These are phyloP conservation scores for Barnettozyma pratensis DNA, from an alignment of 805 yeast genomes.

Conservation along the genomic window DNA sequence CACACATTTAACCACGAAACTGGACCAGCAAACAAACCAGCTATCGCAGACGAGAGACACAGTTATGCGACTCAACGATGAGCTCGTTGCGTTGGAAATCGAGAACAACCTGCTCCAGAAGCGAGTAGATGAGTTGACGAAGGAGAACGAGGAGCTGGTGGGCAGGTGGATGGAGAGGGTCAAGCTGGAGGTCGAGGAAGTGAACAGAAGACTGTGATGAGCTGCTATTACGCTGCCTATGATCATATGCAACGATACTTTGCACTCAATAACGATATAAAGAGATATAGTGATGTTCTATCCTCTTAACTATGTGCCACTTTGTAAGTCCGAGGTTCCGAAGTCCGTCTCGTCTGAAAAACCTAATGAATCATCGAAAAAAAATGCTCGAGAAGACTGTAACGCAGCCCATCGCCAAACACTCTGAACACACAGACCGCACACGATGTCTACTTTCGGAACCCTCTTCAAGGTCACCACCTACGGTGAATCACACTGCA, in stretches of 20 bases:
- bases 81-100: conserved; percentile 53
- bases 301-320: background rate
- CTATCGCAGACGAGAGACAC: conserved; percentile 45
- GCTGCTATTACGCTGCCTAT: too few relatives aligned
- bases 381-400: too few relatives aligned
- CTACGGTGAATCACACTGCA: conserved; percentile 97
- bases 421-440: background rate
- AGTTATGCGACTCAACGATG: conserved; percentile 61
- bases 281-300: too few relatives aligned
- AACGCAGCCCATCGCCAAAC: too few relatives aligned
- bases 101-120: conserved; percentile 39
- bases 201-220: conserved; percentile 30
- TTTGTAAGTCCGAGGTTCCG: background rate
- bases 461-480: conserved; percentile 71
- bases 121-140: conserved; percentile 31
- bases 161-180: conserved; percentile 57
- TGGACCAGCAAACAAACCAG: conserved; percentile 24
- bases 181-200: conserved; percentile 52
- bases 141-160: conserved; percentile 47
- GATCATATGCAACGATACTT: background rate
- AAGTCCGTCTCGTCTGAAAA: background rate
- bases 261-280: background rate
- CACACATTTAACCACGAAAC: conserved; percentile 12
- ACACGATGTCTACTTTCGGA: conserved; percentile 74
- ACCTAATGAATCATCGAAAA: too few relatives aligned